A percentile compares a stretch with the other conserved stretches of the same genome.
phyloP scores from a whole-genome alignment of 23 red algal genomes.

The Gracilaria domingensis region DNA sequence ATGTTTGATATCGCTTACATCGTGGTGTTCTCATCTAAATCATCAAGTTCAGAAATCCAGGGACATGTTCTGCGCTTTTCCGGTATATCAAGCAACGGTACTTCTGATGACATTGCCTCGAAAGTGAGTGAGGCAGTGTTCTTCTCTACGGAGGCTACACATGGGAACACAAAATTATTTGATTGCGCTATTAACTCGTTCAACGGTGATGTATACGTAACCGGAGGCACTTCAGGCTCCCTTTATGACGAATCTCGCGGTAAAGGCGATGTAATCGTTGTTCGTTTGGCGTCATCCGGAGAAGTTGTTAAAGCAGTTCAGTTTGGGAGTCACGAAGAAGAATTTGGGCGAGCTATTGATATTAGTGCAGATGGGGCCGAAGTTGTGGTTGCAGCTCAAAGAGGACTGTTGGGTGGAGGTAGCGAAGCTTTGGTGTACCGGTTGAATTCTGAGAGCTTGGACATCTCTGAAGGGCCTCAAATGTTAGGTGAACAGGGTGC shows the following conservation, averaged over 20 bases:
- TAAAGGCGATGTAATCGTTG: constrained; percentile 48
- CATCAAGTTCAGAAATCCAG: background rate
- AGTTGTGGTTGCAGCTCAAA: constrained; percentile 42
- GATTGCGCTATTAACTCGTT: constrained; percentile 13
- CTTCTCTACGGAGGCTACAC: constrained; percentile 15
- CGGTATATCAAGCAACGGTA: constrained; percentile 22
- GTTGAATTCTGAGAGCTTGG: constrained; percentile 31
- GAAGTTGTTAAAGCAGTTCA: constrained; percentile 33
- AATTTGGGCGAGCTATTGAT: constrained; percentile 56
- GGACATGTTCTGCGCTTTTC: constrained; percentile 45
- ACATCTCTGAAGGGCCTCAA: constrained; percentile 14
- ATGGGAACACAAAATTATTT: constrained; percentile 45
- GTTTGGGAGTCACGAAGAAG: constrained; percentile 43
- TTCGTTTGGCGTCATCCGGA: constrained; percentile 45
- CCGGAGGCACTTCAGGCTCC: constrained; percentile 36
- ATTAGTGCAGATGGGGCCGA: constrained; percentile 9
- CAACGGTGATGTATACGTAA: constrained; percentile 54
- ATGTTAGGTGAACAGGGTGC: constrained; percentile 40
- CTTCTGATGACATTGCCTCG: background rate
- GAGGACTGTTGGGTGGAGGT: constrained; percentile 25
- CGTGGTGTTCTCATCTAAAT: constrained; percentile 23
- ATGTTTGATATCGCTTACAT: constrained; percentile 34
- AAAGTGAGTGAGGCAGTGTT: constrained; percentile 24
- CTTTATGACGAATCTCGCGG: constrained; percentile 40
- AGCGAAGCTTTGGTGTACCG: constrained; percentile 55